These are phyloP conservation scores for Boletus vinaceobasis DNA, from an alignment of 768 basidiomycete species.

Conservation along the genomic window DNA sequence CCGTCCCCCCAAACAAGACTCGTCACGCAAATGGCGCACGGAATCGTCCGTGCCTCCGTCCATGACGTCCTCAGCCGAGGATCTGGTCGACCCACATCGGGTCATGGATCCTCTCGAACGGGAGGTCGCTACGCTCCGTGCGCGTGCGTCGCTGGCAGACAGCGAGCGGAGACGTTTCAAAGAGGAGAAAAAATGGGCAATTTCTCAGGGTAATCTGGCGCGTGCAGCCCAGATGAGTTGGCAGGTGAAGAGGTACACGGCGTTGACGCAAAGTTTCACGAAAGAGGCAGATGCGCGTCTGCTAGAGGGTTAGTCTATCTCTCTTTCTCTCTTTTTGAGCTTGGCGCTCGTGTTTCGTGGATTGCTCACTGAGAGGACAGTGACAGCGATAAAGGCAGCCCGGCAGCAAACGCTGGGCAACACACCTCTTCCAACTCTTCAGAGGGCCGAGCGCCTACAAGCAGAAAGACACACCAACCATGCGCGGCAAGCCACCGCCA, in stretches of 20 bases:
- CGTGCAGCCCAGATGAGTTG: conserved; percentile 78
- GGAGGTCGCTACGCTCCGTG: conserved; percentile 70
- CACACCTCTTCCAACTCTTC: conserved; percentile 14
- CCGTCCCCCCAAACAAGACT: conserved; percentile 29
- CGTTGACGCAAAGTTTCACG: conserved; percentile 77
- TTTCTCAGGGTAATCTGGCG: conserved; percentile 71
- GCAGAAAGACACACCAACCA: conserved; percentile 30
- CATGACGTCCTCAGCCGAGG: conserved; percentile 64
- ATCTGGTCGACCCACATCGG: conserved; percentile 55
- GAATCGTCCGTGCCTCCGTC: conserved; percentile 46
- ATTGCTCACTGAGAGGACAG: conserved; percentile 15
- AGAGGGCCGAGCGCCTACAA: conserved; percentile 22
- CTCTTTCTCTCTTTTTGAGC: too few relatives aligned
- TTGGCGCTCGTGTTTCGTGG: neutral
- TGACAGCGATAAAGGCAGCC: conserved; percentile 25
- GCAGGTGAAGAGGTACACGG: conserved; percentile 79
- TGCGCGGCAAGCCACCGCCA: conserved; percentile 13
- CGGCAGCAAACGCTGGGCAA: conserved; percentile 16
- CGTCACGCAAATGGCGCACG: conserved; percentile 31
- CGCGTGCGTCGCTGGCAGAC: conserved; percentile 77
- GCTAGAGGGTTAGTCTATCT: conserved; percentile 49
- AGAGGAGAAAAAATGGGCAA: conserved; percentile 86
- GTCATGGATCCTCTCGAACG: conserved; percentile 65
- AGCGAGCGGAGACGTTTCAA: conserved; percentile 78
- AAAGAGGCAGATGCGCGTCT: conserved; percentile 71